Conservation (phyloP, 768 basidiomycete species). For the Podaxis pistillaris region DNA sequence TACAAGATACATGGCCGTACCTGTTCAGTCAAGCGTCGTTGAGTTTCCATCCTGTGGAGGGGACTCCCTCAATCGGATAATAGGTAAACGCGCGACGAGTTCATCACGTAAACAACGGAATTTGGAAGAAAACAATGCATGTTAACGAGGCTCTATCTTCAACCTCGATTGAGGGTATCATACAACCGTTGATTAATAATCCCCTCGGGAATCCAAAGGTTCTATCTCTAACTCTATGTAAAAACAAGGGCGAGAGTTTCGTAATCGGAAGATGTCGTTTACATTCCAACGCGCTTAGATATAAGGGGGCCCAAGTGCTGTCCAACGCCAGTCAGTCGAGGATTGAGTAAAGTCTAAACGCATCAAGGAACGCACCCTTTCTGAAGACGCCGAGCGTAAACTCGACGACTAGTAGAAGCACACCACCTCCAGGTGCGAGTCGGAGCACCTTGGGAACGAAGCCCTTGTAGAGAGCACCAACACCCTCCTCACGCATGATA, state of each 20-base stretch:
- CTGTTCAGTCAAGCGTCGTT: no score
- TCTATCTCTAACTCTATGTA: slow-evolving; percentile 7
- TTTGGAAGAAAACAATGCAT: neutral
- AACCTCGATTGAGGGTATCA: neutral
- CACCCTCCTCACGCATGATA: slow-evolving; percentile 85
- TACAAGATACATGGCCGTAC: no score
- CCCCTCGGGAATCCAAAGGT: neutral
- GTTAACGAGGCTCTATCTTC: neutral
- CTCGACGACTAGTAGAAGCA: slow-evolving; percentile 91
- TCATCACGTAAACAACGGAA: neutral
- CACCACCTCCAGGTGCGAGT: slow-evolving; percentile 93
- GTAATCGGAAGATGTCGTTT: neutral
- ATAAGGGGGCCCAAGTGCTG: slow-evolving; percentile 56
- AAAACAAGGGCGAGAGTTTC: neutral
- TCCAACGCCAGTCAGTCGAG: neutral
- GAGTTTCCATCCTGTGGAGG: no score
- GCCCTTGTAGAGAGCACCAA: slow-evolving; percentile 87
- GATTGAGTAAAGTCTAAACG: neutral
- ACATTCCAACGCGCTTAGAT: slow-evolving; percentile 25
- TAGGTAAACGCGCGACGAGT: neutral
- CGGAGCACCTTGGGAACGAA: slow-evolving; percentile 95
- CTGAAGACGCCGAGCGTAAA: slow-evolving; percentile 78
- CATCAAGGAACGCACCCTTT: slow-evolving; percentile 43
- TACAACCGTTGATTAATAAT: neutral
- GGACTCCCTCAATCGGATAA: no score